Percentiles rank a stretch among this genome's conserved stretches.
phyloP scores from a whole-genome alignment of 106 monocot species.

The Dactylorhiza incarnata region DNA sequence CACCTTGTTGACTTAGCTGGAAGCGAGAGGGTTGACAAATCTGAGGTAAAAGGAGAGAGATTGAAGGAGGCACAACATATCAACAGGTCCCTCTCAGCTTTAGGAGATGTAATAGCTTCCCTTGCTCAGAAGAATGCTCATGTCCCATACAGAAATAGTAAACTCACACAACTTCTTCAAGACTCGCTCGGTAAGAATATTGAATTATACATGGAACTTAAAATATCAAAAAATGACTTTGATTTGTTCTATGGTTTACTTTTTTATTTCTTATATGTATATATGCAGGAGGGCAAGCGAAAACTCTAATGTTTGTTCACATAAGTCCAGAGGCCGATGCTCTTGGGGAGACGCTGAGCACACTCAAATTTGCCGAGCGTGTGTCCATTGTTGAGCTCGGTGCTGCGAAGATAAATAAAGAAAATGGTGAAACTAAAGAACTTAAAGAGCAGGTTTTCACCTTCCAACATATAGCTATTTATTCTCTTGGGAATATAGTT shows the following conservation, averaged over 20 bases:
- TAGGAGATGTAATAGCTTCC: conserved; percentile 90
- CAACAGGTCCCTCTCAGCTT: conserved; percentile 91
- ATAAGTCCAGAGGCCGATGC: conserved; percentile 85
- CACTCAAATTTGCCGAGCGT: conserved; percentile 93
- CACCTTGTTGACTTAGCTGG: conserved; percentile 96
- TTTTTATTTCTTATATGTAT: not conserved
- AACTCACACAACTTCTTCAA: conserved; percentile 92
- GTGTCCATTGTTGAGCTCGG: conserved; percentile 93
- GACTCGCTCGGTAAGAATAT: conserved; percentile 81
- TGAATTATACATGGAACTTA: not conserved
- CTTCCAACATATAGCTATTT: not conserved
- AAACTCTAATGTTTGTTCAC: conserved; percentile 99
- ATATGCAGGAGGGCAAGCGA: conserved; percentile 89
- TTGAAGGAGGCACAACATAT: conserved; percentile 94
- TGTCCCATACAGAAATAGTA: conserved; percentile 97
- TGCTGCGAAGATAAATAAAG: conserved; percentile 69
- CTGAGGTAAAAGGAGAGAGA: conserved; percentile 83
- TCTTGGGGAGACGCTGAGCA: conserved; percentile 79
- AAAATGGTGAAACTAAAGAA: conserved; percentile 66
- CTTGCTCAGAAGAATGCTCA: conserved; percentile 87
- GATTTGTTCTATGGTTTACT: not conserved
- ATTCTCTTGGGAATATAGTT: not conserved
- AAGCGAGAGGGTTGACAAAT: conserved; percentile 93
- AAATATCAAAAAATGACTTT: not conserved
- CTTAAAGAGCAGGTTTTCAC: conserved; percentile 80